These are phyloP conservation scores for Leishmania braziliensis DNA, from an alignment of 208 protist species.

Conservation along the genomic window DNA sequence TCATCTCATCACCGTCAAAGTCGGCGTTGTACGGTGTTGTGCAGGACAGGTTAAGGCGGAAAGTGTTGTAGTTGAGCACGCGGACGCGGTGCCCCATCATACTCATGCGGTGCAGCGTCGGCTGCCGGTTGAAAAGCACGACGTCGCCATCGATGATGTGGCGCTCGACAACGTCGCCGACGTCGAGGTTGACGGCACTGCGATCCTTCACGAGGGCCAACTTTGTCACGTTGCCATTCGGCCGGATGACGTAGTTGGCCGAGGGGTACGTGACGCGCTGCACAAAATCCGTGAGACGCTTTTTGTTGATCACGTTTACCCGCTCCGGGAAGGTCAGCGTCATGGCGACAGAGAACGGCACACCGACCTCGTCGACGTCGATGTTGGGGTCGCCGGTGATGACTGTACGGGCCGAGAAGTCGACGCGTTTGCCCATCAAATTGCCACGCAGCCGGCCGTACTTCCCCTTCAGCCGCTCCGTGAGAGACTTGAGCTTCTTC, in stretches of 20 bases:
- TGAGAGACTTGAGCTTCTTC: slow-evolving; percentile 97
- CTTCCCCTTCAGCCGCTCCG: slow-evolving; percentile 99
- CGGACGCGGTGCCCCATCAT: slow-evolving; percentile 99
- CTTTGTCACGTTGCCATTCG: slow-evolving; percentile 92
- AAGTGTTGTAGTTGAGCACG: slow-evolving; percentile 99
- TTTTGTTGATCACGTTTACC: slow-evolving; percentile 98
- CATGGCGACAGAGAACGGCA: slow-evolving; percentile 98
- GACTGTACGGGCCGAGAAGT: slow-evolving; percentile 99
- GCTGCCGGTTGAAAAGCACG: slow-evolving; percentile 99
- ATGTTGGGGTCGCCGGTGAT: slow-evolving; percentile 99
- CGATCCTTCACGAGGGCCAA: slow-evolving; percentile 83
- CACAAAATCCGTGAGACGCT: slow-evolving; percentile 95
- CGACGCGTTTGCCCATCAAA: slow-evolving; percentile 99
- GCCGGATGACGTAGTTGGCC: slow-evolving; percentile 94
- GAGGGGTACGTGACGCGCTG: slow-evolving; percentile 95
- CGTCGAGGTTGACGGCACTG: slow-evolving; percentile 88
- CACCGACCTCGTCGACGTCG: slow-evolving; percentile 98
- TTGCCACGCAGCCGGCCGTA: slow-evolving; percentile 98
- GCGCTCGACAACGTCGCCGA: slow-evolving; percentile 96
- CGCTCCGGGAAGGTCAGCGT: slow-evolving; percentile 99
- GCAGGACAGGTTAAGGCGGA: slow-evolving; percentile 99
- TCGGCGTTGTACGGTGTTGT: slow-evolving; percentile 99
- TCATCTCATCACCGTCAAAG: slow-evolving; percentile 99
- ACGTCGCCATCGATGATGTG: slow-evolving; percentile 99
- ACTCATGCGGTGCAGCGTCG: slow-evolving; percentile 99